Conservation (phyloP, 1,284 basidiomycete genomes). For the Earliella scabrosa region DNA sequence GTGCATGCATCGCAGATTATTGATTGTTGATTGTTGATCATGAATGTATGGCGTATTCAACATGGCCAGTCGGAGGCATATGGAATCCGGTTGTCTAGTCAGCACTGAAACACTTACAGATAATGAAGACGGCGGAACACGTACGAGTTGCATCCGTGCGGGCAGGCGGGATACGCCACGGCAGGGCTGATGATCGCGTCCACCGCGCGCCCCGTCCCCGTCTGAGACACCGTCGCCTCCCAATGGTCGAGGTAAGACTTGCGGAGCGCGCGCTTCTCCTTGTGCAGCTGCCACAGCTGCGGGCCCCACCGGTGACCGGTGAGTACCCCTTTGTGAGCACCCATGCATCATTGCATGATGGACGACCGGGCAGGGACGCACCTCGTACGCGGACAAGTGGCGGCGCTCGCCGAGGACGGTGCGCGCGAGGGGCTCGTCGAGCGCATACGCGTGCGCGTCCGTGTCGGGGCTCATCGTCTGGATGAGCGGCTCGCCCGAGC, state of each 20-base stretch:
- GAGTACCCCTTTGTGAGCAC: too few relatives aligned
- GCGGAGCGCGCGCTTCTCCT: conserved; percentile 40
- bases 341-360: background rate
- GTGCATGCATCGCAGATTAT: background rate
- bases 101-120: too few relatives aligned
- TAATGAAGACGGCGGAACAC: too few relatives aligned
- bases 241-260: conserved; percentile 52
- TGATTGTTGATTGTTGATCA: too few relatives aligned
- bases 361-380: conserved; percentile 20
- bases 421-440: conserved; percentile 32
- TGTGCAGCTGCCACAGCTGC: conserved; percentile 50
- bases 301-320: conserved; percentile 4
- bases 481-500: conserved; percentile 38
- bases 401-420: conserved; percentile 31
- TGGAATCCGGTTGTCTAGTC: too few relatives aligned
- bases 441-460: conserved; percentile 33
- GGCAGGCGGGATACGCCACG: conserved; percentile 39
- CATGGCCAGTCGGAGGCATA: too few relatives aligned
- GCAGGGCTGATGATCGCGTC: conserved; percentile 47
- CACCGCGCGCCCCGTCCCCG: conserved; percentile 51
- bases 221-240: conserved; percentile 43
- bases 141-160: conserved; percentile 42
- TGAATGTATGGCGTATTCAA: too few relatives aligned
- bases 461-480: conserved; percentile 34
- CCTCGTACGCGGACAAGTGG: conserved; percentile 36